Evolutionary conservation across 192 early-diverging fungal species (phyloP), one percentile per base, ranked within the genome.

Genomic region (Spizellomyces sp.): DNA sequence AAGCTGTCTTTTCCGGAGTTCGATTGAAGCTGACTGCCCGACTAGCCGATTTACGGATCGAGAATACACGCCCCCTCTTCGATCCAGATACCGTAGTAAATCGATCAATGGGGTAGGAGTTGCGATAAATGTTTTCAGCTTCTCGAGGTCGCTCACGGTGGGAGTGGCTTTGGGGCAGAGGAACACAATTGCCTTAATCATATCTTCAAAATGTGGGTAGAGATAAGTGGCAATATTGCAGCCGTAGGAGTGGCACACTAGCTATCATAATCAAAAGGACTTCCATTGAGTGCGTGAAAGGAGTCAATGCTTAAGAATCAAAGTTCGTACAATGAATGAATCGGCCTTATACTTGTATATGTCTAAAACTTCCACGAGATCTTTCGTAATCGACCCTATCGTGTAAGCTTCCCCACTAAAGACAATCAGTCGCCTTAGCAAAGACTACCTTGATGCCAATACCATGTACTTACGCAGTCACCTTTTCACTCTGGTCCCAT

Each of bases 181-280:
- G 41, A 75, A 60, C 15, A 75, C 52, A 43, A 75, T 59, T n/a
- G 73, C 65, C 56, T 75, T 75, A 3, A 60, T 60, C 8, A 59
- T 65, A 3, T 14, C 10, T 9, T 45, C 8, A 12, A 69, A 22
- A 1, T 45, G 57, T 7, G 65, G 46, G 42, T 61, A 75, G 6
- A 50, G n/a, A 17, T 44, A 43, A 15, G 73, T 62, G 19, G 22
- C 54, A 8, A 75, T 15, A 48, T 45, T 63, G 61, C 73, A 75
- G 9, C 73, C 73, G 66, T 75, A 75, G 12, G 73, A 75, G 67
- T 75, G 73, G 36, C 73, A 71, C 19, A 75, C 61, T 8, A 75
- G 73, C 71, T 73, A 43, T n/a, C 14, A 43, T 22, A 22, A 14
- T 22, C 44, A 22, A 48, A 15, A 45, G 19, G 15, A 36, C 27